Evolutionary conservation across 2,329 filamentous ascomycete genomes (phyloP), one percentile per base, ranked within the genome.

Genomic region (Colletotrichum lentis): DNA sequence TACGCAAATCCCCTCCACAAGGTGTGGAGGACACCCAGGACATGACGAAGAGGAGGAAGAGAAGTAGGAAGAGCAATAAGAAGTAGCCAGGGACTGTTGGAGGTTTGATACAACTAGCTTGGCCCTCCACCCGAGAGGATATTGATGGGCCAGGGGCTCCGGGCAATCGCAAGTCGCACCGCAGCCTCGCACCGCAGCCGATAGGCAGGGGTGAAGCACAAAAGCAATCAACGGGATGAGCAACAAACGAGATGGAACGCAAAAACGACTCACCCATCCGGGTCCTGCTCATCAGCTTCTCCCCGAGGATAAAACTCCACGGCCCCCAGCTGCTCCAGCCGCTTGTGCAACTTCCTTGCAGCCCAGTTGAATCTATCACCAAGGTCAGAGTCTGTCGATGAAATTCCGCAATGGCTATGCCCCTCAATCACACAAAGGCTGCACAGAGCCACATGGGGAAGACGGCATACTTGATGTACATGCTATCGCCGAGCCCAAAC

Each of bases 401-500:
- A 10, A 16, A 24, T n/a, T 16, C 12, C 20, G 11, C 12, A 24
- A 35, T n/a, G 2, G 12, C 6, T 1, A 3, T 31, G 6, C 0
- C 22, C 24, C 18, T 12, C 11, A 31, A 16, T 31, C 16, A 39
- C 10, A 2, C 47, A 35, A 27, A 16, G 6, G 16, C 43, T n/a
- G 22, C 44, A 12, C 10, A n/a, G 41, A 41, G 4, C 4, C 24
- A 1, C 8, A 10, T 12, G 20, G 43, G 31, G 24, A 14, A 35
- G 7, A 24, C 31, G 3, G 76, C 86, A 71, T 82, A 96, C 90
- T 96, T 95, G 64, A 91, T 86, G 83, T 99, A 99, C 1, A 94
- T 97, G 75, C 92, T 97, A 78, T 99, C 96, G 0, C 96, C 96
- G 1, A 98, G 85, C 0, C 96, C 96, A 82, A 98, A 97, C 0